Evolutionary conservation across 225 moss, liverwort and hornwort genomes (phyloP), one percentile per base, ranked within the genome.

Genomic region (Sphagnum contortum): DNA sequence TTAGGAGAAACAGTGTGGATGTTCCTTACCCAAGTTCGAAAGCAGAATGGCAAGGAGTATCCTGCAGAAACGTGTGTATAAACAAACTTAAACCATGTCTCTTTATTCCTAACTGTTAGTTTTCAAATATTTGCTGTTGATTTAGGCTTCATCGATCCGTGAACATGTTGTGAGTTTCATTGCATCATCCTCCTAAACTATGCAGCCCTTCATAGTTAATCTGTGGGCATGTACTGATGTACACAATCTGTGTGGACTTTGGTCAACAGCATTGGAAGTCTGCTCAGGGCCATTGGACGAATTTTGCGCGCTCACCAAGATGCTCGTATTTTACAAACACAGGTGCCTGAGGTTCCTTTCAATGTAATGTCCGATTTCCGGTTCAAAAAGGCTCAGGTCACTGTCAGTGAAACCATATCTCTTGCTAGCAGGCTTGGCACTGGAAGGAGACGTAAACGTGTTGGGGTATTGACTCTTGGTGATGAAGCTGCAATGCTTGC

Each of bases 401-500:
- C 81, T 72, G 78, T 85, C 58, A 85, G 75, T 76, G 85, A 81
- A 57, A 85, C 77, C 70, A 71, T 85, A 47, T 78, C 85, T 67
- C 71, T 81, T 69, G 85, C 81, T 81, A 78, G 81, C 60, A 81
- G 76, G 68, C 85, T 85, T 74, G 85, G 85, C 62, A 78, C 78
- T 76, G 78, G 85, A 46, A 85, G 81, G 76, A 73, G 85, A 70
- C 73, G 85, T 61, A 85, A 85, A 78, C 85, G 85, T 62, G 78
- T 85, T 60, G 85, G 81, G 72, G 85, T 81, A 57, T 60, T 81
- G 64, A 81, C 81, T 67, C 78, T 85, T 67, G 81, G 81, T 53
- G 85, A 85, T 72, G 85, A 85, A 79, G 81, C 85, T 64, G 81
- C 81, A 14, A 85, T 85, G 85, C 81, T 85, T 72, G 69, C 85